Evolutionary conservation across 345 rosid genomes (phyloP), one percentile per base, ranked within the genome.

Genomic region (Cardamine chenopodiifolia): DNA sequence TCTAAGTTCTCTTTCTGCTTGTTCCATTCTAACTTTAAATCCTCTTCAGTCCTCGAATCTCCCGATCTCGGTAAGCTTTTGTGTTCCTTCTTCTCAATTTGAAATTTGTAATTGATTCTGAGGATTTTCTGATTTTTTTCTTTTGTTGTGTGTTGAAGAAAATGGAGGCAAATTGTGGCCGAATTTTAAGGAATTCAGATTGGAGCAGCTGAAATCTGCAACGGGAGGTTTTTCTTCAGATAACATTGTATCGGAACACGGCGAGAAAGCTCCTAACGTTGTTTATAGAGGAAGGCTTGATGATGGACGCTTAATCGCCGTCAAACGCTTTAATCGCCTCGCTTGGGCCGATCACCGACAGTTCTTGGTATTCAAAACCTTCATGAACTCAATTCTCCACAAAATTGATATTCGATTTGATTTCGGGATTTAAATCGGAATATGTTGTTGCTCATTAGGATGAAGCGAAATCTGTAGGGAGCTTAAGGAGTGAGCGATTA

Each of bases 261-360:
- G 99, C 5, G 93, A 92, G 79, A 95, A 92, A 80, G 97, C 98
- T 70, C 99, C 97, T 2, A 95, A 95, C 45, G 87, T 92, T 66
- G 97, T 95, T 55, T 95, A 86, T 83, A 88, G 85, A 80, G 97
- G 97, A 35, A 89, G 82, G 76, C 86, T 95, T 32, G 96, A 89
- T 8, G 74, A 72, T 69, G 92, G 87, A 58, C 89, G 88, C 9
- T 82, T 85, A 79, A 84, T 95, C 77, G 97, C 99, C 56, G 87
- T 95, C 61, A 92, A 95, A 76, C 92, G 99, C 23, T 95, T 95
- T 66, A 88, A 90, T 80, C 87, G 86, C 35, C 73, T 83, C 42
- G 97, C 97, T 22, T 95, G 99, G 97, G 93, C 98, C 2, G 99
- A 95, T 82, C 78, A 96, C 66, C 90, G 99, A 76, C 99, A 95